These are phyloP conservation scores for bread wheat (Triticum aestivum) DNA, from an alignment of 176 grass and related monocot genomes.

Conservation along the genomic window IWGSC_CS_RefSeq_v2.1 NC_057798.1:705147095-705147594, in stretches of 20 bases:
- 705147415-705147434: background rate
- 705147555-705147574: no score
- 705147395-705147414: no score
- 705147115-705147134: slow-evolving; percentile 53
- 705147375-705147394: background rate
- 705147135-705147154: slow-evolving; percentile 13
- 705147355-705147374: background rate
- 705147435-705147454: background rate
- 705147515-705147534: no score
- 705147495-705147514: background rate
- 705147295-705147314: background rate
- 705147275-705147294: background rate
- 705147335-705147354: background rate
- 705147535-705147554: no score
- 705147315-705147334: background rate
- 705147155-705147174: background rate
- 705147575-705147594: no score
- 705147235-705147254: slow-evolving; percentile 33
- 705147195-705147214: slow-evolving; percentile 27
- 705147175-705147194: slow-evolving; percentile 10
- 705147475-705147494: slow-evolving; percentile 16
- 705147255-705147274: slow-evolving; percentile 22
- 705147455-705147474: slow-evolving; percentile 26
- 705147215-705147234: slow-evolving; percentile 30
- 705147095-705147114: slow-evolving; percentile 36